Evolutionary conservation across 306 rosid species (phyloP), one percentile per base, ranked within the genome.

Genomic region (Pueraria montana): DNA sequence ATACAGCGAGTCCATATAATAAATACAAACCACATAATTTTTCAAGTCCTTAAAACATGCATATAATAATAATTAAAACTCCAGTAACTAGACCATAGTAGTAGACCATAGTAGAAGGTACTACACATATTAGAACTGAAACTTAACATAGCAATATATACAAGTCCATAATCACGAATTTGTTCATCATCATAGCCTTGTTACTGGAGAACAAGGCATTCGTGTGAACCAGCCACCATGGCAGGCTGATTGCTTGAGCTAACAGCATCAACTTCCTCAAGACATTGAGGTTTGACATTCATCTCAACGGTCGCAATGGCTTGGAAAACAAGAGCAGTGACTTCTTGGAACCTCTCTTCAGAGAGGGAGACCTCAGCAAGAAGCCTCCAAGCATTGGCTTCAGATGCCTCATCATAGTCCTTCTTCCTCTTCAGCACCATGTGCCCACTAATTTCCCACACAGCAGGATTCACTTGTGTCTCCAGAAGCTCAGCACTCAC

Each of bases 381-480:
- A 67, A 96, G 98, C 90, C 89, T 90, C 90, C 99, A 92, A 7
- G 99, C 99, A 72, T 96, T 92, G 78, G 87, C 91, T 84, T 96
- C 98, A 21, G 98, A 92, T 0, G 98, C 99, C 87, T 92, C 99
- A 0, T 92, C 96, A 10, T 80, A 96, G 81, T 96, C 99, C 83
- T 87, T 84, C 90, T 89, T 96, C 90, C 99, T 91, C 92, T 96
- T 96, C 63, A 96, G 76, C 86, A 96, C 99, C 97, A 96, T 96
- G 87, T 96, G 99, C 40, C 99, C 99, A n/a, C 99, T 92, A 24
- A 93, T 93, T 86, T 96, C 99, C 99, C 99, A 96, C 61, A 93
- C 99, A 1, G 99, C 99, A 5, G 98, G 99, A 82, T 96, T 96
- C 80, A 96, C 99, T 86, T 96, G 99, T 6, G 99, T 96, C 82